A percentile compares a stretch with the other conserved stretches of the same genome.
These are phyloP conservation scores for Coprinellus micaceus DNA, from an alignment of 768 basidiomycete genomes.

Conservation along the genomic window DNA sequence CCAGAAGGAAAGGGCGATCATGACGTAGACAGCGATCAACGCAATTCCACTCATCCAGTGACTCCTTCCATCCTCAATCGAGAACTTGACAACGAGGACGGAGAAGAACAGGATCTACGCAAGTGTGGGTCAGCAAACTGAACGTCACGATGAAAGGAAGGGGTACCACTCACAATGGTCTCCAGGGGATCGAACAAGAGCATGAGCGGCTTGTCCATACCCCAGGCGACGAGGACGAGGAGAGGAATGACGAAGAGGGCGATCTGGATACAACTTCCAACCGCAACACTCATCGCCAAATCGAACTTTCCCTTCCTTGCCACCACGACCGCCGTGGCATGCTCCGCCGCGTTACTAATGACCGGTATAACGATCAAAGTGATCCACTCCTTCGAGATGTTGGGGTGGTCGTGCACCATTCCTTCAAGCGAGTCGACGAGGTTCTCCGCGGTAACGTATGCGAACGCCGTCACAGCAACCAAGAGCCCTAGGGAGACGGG, in stretches of 20 bases:
- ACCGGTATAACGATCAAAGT: slow-evolving; percentile 43
- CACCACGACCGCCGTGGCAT: slow-evolving; percentile 39
- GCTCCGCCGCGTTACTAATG: slow-evolving; percentile 40
- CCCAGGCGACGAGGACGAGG: slow-evolving; percentile 37
- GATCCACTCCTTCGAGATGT: slow-evolving; percentile 42
- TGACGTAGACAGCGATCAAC: slow-evolving; percentile 32
- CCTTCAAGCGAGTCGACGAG: slow-evolving; percentile 40
- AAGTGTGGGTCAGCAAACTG: slow-evolving; percentile 1
- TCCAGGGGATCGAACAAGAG: slow-evolving; percentile 38
- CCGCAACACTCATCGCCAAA: slow-evolving; percentile 40
- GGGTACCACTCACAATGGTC: slow-evolving; percentile 27
- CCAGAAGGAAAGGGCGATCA: slow-evolving; percentile 38
- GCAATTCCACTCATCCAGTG: slow-evolving; percentile 45
- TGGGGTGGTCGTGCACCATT: slow-evolving; percentile 32
- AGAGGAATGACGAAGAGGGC: slow-evolving; percentile 40
- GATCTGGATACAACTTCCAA: slow-evolving; percentile 43
- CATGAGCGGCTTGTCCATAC: slow-evolving; percentile 37
- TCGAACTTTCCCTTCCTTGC: slow-evolving; percentile 41
- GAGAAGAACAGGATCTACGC: slow-evolving; percentile 35
- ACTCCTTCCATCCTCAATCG: slow-evolving; percentile 44
- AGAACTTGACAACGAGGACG: slow-evolving; percentile 40
- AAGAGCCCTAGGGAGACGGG: slow-evolving; percentile 31
- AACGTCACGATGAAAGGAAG: neutral
- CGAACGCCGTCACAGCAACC: slow-evolving; percentile 30
- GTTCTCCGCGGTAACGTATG: slow-evolving; percentile 40